phyloP scores from a whole-genome alignment of 1,284 basidiomycete species.

The Golubevia sp. region DNA sequence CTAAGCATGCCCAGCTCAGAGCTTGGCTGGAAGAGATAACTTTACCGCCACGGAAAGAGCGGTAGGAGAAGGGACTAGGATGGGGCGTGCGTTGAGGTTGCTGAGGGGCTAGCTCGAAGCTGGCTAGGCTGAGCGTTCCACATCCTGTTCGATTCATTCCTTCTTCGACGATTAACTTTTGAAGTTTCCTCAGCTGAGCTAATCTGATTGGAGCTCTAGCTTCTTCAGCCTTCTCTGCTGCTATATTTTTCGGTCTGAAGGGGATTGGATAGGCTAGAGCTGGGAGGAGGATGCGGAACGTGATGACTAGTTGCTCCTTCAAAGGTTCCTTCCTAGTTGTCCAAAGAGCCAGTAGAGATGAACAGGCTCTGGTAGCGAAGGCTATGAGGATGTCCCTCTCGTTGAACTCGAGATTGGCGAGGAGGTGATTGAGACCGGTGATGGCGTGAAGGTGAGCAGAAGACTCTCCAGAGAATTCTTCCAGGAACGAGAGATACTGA shows the following conservation, averaged over 20 bases:
- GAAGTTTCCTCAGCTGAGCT: neutral
- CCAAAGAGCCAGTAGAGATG: slow-evolving; percentile 17
- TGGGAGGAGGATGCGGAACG: slow-evolving; percentile 22
- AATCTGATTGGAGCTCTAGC: neutral
- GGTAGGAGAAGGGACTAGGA: slow-evolving; percentile 1
- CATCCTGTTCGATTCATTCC: neutral
- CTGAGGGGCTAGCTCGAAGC: neutral
- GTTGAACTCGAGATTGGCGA: slow-evolving; percentile 36
- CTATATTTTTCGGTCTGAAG: neutral
- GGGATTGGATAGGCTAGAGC: slow-evolving; percentile 5
- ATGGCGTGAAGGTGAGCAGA: slow-evolving; percentile 34
- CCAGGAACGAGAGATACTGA: slow-evolving; percentile 29
- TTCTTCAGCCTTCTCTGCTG: neutral
- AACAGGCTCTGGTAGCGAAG: slow-evolving; percentile 15
- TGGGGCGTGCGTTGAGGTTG: neutral
- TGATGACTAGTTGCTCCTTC: slow-evolving; percentile 36
- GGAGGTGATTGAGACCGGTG: slow-evolving; percentile 23
- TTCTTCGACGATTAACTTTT: neutral
- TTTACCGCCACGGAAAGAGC: slow-evolving; percentile 4
- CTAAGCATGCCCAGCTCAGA: slow-evolving; percentile 13
- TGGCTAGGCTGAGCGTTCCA: neutral
- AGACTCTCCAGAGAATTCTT: slow-evolving; percentile 20
- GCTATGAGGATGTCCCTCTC: slow-evolving; percentile 12
- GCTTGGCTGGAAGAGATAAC: slow-evolving; percentile 4
- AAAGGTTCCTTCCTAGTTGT: slow-evolving; percentile 24